Base-by-base conservation (phyloP, 2,329 filamentous ascomycete species). In the Pyrenophora teres region DNA sequence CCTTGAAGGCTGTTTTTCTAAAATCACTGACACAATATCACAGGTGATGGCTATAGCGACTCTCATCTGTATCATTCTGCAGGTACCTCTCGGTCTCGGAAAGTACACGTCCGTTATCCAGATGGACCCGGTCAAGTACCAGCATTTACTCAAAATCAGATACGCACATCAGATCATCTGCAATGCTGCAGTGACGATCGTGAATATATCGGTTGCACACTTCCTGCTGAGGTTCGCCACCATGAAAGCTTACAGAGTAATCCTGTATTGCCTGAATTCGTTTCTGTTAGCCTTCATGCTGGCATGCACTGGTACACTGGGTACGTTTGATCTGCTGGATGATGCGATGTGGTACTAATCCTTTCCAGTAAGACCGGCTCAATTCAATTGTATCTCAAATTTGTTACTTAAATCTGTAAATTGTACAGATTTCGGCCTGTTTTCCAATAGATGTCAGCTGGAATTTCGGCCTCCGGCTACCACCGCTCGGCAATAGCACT, bases 191-290 rank as follows among this genome's bases (percentile, higher is more conserved):
- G 73, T 78, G 3, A 72, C 74, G 9, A 59, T 74, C 1, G 75
- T 80, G 52, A 81, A 81, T 59, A 71, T 81, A 8, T 80, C 79
- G 0, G 74, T 80, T 23, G 76, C 72, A 2, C 70, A 78, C 25
- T 78, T 79, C 53, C 65, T 81, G 4, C 63, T 80, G 44, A 68
- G 78, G 32, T 64, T 80, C 6, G 74, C 75, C 1, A 40, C 70
- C 12, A 37, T 15, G 6, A 38, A 64, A 68, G 15, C 76, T 67
- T 32, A 64, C 52, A 7, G 77, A 76, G 63, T 63, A 3, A 75
- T 78, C 43, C 63, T 81, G 1, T 76, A 74, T 57, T 69, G 64
- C 2, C 62, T 75, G 6, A 76, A 81, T 43, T 74, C 60, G 0
- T 80, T 81, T 56, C 65, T 81, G 25, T 51, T 74, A 3, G 53